A percentile compares a stretch with the other conserved stretches of the same genome.
phyloP scores from a whole-genome alignment of 78 protist genomes.

The slime mould (Dictyostelium discoideum) region dicty_2.7 NC_007089.4:5988501-5989000 shows the following conservation, averaged over 20 bases:
- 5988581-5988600: not conserved
- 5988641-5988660: too few relatives aligned
- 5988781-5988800: not conserved
- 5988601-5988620: not conserved
- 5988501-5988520: not conserved
- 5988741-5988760: not conserved
- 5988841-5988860: constrained; percentile 1
- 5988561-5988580: not conserved
- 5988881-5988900: not conserved
- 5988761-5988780: not conserved
- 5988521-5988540: not conserved
- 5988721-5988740: not conserved
- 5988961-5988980: constrained; percentile 21
- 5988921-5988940: not conserved
- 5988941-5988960: not conserved
- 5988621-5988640: too few relatives aligned
- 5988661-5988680: not conserved
- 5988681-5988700: not conserved
- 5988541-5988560: not conserved
- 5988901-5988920: not conserved
- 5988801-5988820: not conserved
- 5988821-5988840: constrained; percentile 19
- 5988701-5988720: not conserved
- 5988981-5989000: too few relatives aligned
- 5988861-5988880: not conserved